phyloP scores from a whole-genome alignment of 164 flowering plant species.

The Aristolochia fimbriata region DNA sequence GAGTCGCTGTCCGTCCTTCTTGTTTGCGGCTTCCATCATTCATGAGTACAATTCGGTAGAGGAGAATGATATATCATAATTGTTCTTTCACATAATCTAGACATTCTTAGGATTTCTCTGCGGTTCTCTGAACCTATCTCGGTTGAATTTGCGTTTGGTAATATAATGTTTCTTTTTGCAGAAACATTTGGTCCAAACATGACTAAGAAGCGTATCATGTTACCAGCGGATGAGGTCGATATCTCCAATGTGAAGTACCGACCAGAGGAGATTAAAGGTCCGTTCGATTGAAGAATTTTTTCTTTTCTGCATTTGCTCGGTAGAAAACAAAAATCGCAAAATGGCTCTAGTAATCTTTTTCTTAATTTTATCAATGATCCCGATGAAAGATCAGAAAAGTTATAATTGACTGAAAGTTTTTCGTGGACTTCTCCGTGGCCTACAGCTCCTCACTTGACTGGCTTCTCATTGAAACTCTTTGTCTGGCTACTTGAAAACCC shows the following conservation, averaged over 20 bases:
- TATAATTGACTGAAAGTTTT: not conserved
- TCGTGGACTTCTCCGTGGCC: not conserved
- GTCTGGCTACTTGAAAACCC: conserved; percentile 52
- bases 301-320: not conserved
- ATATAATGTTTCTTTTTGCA: not conserved
- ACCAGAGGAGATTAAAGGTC: conserved; percentile 39
- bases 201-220: conserved; percentile 33
- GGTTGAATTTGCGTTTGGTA: too few relatives aligned
- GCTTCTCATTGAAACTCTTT: conserved; percentile 46
- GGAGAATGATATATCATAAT: too few relatives aligned
- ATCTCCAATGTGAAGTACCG: conserved; percentile 46
- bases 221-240: conserved; percentile 57
- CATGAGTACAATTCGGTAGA: too few relatives aligned
- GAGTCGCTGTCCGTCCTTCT: too few relatives aligned
- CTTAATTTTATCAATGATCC: not conserved
- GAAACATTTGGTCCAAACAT: not conserved
- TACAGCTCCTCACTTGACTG: conserved; percentile 75
- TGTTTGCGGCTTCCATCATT: too few relatives aligned
- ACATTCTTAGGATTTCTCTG: too few relatives aligned
- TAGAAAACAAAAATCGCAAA: too few relatives aligned
- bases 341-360: not conserved
- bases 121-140: too few relatives aligned
- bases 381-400: not conserved
- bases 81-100: too few relatives aligned
- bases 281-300: not conserved